These are phyloP conservation scores for Cladosporium sp. DNA, from an alignment of 2,329 filamentous ascomycete genomes.

Conservation along the genomic window DNA sequence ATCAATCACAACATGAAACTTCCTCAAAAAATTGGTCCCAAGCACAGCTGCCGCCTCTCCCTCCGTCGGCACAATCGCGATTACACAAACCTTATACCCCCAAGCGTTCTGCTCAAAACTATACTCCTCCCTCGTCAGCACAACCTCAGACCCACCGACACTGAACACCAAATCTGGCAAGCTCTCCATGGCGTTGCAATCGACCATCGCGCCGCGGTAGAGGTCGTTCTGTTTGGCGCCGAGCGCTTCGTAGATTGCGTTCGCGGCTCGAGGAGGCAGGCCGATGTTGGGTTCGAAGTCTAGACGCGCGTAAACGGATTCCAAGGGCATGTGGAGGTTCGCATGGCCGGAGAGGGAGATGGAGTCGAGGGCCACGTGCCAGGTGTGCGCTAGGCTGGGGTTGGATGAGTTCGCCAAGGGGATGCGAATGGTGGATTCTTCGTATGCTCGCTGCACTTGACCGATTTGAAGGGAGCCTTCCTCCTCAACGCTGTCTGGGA, in stretches of 20 bases:
- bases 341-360: background rate
- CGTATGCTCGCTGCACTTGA: background rate
- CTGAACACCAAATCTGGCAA: constrained; percentile 5
- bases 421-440: background rate
- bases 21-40: background rate
- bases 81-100: constrained; percentile 1
- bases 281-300: constrained; percentile 1
- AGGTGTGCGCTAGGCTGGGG: background rate
- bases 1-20: constrained; percentile 1
- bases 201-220: constrained; percentile 2
- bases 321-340: background rate
- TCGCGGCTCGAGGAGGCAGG: background rate
- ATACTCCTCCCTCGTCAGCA: constrained; percentile 5
- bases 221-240: background rate
- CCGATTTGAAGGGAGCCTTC: constrained; percentile 2
- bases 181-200: background rate
- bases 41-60: constrained; percentile 2
- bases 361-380: constrained; percentile 1
- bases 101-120: constrained; percentile 2
- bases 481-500: background rate
- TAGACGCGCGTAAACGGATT: background rate
- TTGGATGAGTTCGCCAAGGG: background rate
- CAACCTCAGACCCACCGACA: background rate
- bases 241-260: background rate
- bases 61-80: constrained; percentile 1